Base-by-base conservation (phyloP, 768 basidiomycete species). In the Xanthoconium stramineum region DNA sequence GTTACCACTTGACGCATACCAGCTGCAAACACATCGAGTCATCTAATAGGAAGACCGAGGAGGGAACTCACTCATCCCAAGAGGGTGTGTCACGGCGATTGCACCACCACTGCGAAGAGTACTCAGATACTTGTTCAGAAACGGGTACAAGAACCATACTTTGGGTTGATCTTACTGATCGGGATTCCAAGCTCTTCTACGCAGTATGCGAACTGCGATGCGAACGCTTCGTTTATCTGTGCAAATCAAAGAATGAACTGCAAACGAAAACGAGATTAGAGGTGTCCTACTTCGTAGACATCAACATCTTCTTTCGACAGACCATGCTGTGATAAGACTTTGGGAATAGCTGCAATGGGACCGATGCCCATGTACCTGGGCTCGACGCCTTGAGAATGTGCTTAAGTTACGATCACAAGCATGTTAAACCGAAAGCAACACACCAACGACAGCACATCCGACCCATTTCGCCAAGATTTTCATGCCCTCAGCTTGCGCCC, bases 131-230 rank as follows among this genome's bases (percentile, higher is more conserved):
- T 3, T 24, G 15, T 44, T 45, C 33, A 32, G 43, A 30, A 5
- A 50, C 9, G 10, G 8, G 47, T 20, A 12, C 24, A 30, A 50
- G 30, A 28, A 56, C 75, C 81, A 72, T 76, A 84, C 90, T 92
- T 86, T 47, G 90, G 84, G 67, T 97, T 97, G 64, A 94, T 86
- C 71, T 86, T 94, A 62, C 84, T 81, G 17, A 89, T 84, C 3
- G 87, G 83, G 44, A 96, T 78, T 29, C 79, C 76, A 28, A 95
- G 79, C 65, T 91, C 77, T 64, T 95, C 88, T 9, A 95, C 84
- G 50, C 91, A 94, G 73, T 94, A 89, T n/a, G 89, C 91, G 57
- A 92, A 95, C 67, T 96, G 94, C 1, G 91, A 94, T 0, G 92
- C 93, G 58, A 95, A 96, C 1, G 94, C 94, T 71, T 94, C 89